Conservation (phyloP, 306 rosid genomes). For the Arachis hypogaea region DNA sequence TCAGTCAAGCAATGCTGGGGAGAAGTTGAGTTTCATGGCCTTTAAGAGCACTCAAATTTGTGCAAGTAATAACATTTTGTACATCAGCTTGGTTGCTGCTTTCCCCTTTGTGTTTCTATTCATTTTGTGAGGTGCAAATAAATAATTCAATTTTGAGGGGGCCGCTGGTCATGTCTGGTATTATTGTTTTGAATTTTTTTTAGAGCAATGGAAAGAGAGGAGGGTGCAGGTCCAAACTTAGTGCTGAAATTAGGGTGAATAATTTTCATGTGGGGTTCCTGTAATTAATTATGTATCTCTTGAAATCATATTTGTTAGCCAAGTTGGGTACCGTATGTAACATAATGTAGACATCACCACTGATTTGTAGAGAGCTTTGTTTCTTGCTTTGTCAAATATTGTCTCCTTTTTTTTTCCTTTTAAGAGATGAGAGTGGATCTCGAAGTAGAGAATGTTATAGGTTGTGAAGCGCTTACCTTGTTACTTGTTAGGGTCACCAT, state of each 20-base stretch:
- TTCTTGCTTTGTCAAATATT: not conserved
- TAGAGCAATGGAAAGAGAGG: constrained; percentile 16
- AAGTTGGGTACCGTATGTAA: constrained; percentile 10
- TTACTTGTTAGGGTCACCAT: no score
- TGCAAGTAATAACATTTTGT: constrained; percentile 43
- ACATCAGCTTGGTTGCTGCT: constrained; percentile 42
- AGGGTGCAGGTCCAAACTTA: constrained; percentile 32
- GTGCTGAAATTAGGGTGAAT: constrained; percentile 1
- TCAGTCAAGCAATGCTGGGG: constrained; percentile 60
- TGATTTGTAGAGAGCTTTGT: not conserved
- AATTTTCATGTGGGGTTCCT: constrained; percentile 15
- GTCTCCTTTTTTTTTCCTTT: not conserved
- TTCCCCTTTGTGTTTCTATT: constrained; percentile 49
- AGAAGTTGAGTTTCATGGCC: constrained; percentile 46
- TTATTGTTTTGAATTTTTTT: constrained; percentile 10
- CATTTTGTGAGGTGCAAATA: constrained; percentile 47
- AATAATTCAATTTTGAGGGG: constrained; percentile 31
- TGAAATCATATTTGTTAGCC: constrained; percentile 24
- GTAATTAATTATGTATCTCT: constrained; percentile 35
- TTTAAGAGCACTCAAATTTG: constrained; percentile 49
- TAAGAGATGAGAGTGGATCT: no score
- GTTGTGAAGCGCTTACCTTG: no score
- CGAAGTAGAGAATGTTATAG: no score
- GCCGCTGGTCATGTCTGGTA: constrained; percentile 1
- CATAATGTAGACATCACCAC: constrained; percentile 11